Evolutionary conservation across 192 early-diverging fungal species (phyloP).

Genomic region (Rhizophlyctis rosea): DNA sequence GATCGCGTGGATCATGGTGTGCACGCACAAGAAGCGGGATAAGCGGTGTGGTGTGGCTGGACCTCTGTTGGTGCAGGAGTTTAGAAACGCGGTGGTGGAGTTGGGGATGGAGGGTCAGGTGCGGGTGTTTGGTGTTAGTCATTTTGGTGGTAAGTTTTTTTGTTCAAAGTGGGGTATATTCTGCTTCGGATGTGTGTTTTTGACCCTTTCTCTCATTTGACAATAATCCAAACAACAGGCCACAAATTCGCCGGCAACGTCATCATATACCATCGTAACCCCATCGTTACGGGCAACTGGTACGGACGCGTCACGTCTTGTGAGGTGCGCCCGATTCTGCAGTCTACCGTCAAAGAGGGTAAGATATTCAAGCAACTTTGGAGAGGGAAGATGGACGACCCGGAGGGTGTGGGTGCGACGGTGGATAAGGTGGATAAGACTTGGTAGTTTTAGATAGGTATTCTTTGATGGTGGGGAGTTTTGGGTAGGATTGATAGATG

Average conservation of each 20-base stretch:
- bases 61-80: conserved; percentile 56
- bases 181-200: neutral
- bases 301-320: conserved; percentile 50
- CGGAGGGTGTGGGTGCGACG: conserved; percentile 1
- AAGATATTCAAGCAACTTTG: conserved; percentile 46
- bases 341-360: conserved; percentile 35
- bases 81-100: conserved; percentile 34
- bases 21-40: conserved; percentile 60
- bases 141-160: conserved; percentile 50
- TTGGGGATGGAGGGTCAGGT: conserved; percentile 35
- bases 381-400: conserved; percentile 33
- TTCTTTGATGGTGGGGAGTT: too few species aligned
- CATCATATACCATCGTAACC: conserved; percentile 45
- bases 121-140: conserved; percentile 44
- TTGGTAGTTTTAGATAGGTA: too few species aligned
- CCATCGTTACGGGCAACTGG: conserved; percentile 38
- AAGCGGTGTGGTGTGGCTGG: conserved; percentile 65
- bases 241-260: conserved; percentile 71
- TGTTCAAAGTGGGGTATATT: neutral
- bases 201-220: neutral
- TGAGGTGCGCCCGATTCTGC: conserved; percentile 39
- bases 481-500: too few species aligned
- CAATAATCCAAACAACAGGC: conserved; percentile 27
- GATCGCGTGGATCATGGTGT: conserved; percentile 54
- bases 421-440: too few species aligned